These are phyloP conservation scores for Cucumis hystrix DNA, from an alignment of 306 rosid species.

Conservation along the genomic window DNA sequence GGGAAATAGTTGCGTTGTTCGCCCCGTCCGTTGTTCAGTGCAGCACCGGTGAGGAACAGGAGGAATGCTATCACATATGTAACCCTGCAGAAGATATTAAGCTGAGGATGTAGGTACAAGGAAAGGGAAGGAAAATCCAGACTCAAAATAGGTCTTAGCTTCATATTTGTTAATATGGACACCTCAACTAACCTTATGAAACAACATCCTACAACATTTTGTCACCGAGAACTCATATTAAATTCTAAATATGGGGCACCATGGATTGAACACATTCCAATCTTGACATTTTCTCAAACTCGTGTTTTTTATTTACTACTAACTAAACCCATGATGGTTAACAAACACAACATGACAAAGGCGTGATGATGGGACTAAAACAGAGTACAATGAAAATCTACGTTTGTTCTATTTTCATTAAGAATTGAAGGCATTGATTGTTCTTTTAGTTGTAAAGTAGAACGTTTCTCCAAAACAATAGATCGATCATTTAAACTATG, in stretches of 20 bases:
- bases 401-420: neutral
- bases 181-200: too few relatives aligned
- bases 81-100: constrained; percentile 36
- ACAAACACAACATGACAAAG: neutral
- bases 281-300: too few relatives aligned
- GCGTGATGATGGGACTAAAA: neutral
- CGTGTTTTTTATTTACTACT: too few relatives aligned
- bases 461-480: neutral
- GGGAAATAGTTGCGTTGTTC: constrained; percentile 40
- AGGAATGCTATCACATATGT: constrained; percentile 51
- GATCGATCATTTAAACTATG: neutral
- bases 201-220: too few relatives aligned
- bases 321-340: too few relatives aligned
- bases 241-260: too few relatives aligned
- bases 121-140: neutral
- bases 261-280: too few relatives aligned
- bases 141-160: neutral
- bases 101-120: neutral
- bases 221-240: too few relatives aligned
- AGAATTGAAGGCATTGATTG: neutral
- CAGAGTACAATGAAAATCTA: neutral
- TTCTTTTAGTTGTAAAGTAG: neutral
- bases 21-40: constrained; percentile 41
- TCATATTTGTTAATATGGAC: too few relatives aligned
- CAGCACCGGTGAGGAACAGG: constrained; percentile 55